Evolutionary conservation across 108 stramenopile species (phyloP), one percentile per base, ranked within the genome.

Genomic region (Stephanodiscus triporus): DNA sequence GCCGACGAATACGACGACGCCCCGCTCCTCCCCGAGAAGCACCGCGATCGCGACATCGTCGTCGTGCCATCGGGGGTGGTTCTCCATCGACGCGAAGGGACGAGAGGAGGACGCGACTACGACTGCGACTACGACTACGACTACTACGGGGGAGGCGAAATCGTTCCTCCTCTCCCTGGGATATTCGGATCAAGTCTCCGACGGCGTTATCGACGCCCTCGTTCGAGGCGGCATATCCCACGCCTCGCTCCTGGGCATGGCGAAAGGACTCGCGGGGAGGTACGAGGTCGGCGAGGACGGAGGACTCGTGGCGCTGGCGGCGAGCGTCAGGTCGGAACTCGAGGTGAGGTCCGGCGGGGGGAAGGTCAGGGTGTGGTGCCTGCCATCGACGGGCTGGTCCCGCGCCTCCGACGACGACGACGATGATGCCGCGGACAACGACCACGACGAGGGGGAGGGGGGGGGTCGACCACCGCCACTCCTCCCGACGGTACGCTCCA

Each of bases 201-300:
- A 69, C 13, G 82, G 82, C 51, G 50, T 83, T 6, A 74, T 83
- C 29, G 59, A 78, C 42, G 82, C 82, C 37, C 82, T 83, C 22
- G 43, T 74, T 22, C 48, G 60, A 45, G 63, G 47, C 34, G 82
- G 82, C 13, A 73, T 78, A 10, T 48, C 72, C 2, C 58, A 9
- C 38, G 58, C 66, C 3, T 78, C 77, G 20, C 73, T 90, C 11
- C 43, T 86, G 47, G 36, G 69, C 0, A 84, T 84, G 73, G 77
- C 76, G 17, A 72, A 75, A 36, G 23, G 58, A 1, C 57, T 87
- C 50, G 86, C 86, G 14, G 86, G 86, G 36, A 65, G 86, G 20
- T 86, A 83, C 69, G 89, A 89, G 69, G 86, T 88, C 0, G 86
- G 87, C 37, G 86, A 90, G 66, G 87, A 86, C 61, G 85, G 43